phyloP scores from a whole-genome alignment of 2,329 filamentous ascomycete species.

The Metarhizium sp. region DNA sequence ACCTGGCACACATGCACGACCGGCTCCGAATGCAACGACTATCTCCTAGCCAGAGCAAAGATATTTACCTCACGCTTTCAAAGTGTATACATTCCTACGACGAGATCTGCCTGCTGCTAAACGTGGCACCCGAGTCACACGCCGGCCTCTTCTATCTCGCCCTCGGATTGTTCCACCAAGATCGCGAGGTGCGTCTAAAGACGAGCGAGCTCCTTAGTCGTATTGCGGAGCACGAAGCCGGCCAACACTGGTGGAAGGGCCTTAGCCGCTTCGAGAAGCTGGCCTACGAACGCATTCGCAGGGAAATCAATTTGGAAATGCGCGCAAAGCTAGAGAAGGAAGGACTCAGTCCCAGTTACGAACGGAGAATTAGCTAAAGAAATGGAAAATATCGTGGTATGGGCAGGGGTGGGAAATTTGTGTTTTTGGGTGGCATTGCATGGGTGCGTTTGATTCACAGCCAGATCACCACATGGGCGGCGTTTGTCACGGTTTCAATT shows the following conservation, averaged over 20 bases:
- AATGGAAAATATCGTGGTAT: not conserved
- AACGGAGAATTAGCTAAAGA: constrained; percentile 39
- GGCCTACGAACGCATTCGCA: constrained; percentile 70
- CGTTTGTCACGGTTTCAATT: not conserved
- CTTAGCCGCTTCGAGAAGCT: constrained; percentile 83
- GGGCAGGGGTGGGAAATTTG: not conserved
- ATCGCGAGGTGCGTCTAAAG: constrained; percentile 65
- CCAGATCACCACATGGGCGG: not conserved
- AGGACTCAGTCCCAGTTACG: constrained; percentile 28
- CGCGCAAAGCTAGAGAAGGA: constrained; percentile 36
- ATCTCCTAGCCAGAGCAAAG: constrained; percentile 63
- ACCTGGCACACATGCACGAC: constrained; percentile 88
- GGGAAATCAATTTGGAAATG: constrained; percentile 49
- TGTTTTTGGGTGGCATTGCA: not conserved
- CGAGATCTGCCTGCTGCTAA: constrained; percentile 75
- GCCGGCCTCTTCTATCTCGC: constrained; percentile 86
- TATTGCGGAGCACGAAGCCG: constrained; percentile 78
- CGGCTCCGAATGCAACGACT: constrained; percentile 76
- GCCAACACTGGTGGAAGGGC: constrained; percentile 83
- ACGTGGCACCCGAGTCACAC: constrained; percentile 75
- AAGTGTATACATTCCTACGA: constrained; percentile 71
- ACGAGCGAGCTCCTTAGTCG: constrained; percentile 75
- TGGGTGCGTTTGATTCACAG: not conserved
- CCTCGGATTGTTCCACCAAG: constrained; percentile 85
- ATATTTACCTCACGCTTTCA: constrained; percentile 76